Percentiles rank a stretch among this genome's conserved stretches.
Conservation (phyloP, 495 filamentous ascomycete genomes). For the Geoglossum glabrum region DNA sequence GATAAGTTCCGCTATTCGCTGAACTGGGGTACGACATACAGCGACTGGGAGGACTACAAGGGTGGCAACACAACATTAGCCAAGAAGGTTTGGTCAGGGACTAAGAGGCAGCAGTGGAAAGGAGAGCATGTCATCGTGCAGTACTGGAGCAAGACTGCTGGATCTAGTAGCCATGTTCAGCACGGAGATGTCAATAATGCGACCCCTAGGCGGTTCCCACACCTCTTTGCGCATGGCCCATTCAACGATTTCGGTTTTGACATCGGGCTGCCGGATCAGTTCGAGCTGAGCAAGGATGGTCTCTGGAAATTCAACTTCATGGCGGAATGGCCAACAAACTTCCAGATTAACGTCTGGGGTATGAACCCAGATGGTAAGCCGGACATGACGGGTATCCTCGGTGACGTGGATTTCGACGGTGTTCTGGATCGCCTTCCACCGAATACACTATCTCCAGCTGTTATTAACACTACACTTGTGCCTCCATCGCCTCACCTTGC, state of each 20-base stretch:
- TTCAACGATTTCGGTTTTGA: slow-evolving; percentile 22
- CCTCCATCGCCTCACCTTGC: slow-evolving; percentile 16
- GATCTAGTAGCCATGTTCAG: slow-evolving; percentile 18
- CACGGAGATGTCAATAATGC: slow-evolving; percentile 15
- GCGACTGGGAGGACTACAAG: slow-evolving; percentile 2
- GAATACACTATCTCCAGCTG: slow-evolving; percentile 10
- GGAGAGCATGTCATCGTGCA: slow-evolving; percentile 38
- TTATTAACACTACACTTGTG: slow-evolving; percentile 17
- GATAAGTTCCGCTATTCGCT: slow-evolving; percentile 18
- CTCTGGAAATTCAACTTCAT: slow-evolving; percentile 20
- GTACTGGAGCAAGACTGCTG: slow-evolving; percentile 17
- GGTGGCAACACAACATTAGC: slow-evolving; percentile 3
- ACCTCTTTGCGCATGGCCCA: slow-evolving; percentile 17
- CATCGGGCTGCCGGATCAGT: slow-evolving; percentile 13
- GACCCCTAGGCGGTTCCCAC: slow-evolving; percentile 17
- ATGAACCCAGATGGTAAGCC: slow-evolving; percentile 20
- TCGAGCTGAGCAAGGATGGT: slow-evolving; percentile 14
- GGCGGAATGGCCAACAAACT: slow-evolving; percentile 19
- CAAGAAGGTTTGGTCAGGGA: slow-evolving; percentile 33
- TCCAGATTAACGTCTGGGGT: slow-evolving; percentile 21
- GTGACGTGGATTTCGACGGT: slow-evolving; percentile 19
- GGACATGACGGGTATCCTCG: slow-evolving; percentile 16
- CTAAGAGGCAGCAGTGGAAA: slow-evolving; percentile 38
- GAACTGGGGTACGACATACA: slow-evolving; percentile 14
- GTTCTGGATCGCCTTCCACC: slow-evolving; percentile 19